Evolutionary conservation across 768 basidiomycete species (phyloP).

Genomic region (Lactarius deliciosus): DNA sequence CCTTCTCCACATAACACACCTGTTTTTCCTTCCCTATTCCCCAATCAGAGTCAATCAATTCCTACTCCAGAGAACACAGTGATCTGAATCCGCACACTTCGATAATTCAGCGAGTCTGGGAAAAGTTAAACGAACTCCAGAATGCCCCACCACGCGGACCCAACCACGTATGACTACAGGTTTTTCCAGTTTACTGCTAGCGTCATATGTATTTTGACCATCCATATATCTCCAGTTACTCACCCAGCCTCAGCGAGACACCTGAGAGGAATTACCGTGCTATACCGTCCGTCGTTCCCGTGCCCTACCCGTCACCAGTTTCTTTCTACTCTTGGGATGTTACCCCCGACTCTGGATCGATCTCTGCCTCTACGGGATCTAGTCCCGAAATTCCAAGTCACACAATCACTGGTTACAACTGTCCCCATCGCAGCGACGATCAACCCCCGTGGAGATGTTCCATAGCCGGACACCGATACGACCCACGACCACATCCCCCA

Average conservation of each 20-base stretch:
- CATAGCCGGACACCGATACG: neutral
- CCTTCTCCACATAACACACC: neutral
- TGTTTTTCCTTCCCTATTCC: neutral
- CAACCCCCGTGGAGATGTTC: neutral
- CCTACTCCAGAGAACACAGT: too few species aligned
- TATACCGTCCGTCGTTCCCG: neutral
- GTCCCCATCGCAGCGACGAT: neutral
- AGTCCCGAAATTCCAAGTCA: neutral
- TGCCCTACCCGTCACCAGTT: neutral
- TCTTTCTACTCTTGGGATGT: neutral
- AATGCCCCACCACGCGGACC: neutral
- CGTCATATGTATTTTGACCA: neutral
- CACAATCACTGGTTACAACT: neutral
- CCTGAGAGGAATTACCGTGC: neutral
- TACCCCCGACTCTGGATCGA: conserved; percentile 4
- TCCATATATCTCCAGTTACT: neutral
- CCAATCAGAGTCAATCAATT: neutral
- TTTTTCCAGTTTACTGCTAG: neutral
- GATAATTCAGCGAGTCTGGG: neutral
- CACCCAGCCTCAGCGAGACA: neutral
- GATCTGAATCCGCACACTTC: neutral
- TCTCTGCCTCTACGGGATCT: neutral
- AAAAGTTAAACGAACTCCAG: too few species aligned
- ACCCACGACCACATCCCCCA: neutral
- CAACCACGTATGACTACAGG: conserved; percentile 1